These are phyloP conservation scores for Thuidium tamariscinum DNA, from an alignment of 225 moss, liverwort and hornwort species.

Conservation along the genomic window DNA sequence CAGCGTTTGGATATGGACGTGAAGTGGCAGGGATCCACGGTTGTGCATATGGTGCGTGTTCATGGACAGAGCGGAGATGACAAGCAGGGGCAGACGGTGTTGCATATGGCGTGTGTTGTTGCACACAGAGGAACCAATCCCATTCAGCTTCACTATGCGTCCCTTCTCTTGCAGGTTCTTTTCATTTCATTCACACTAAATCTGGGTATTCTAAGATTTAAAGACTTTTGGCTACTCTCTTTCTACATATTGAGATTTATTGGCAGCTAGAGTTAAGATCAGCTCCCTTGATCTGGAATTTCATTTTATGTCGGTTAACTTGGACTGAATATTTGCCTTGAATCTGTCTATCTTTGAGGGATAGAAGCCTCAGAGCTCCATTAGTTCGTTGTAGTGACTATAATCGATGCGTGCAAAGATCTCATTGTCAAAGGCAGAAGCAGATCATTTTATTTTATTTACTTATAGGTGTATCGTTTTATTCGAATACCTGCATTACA, in stretches of 20 bases:
- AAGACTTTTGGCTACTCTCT: background rate
- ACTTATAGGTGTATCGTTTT: background rate
- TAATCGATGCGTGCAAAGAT: background rate
- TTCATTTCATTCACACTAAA: background rate
- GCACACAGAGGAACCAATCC: constrained; percentile 68
- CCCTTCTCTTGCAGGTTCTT: constrained; percentile 79
- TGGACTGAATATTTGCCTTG: background rate
- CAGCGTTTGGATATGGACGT: constrained; percentile 97
- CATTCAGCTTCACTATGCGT: constrained; percentile 85
- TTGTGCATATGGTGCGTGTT: constrained; percentile 84
- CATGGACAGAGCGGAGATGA: constrained; percentile 59
- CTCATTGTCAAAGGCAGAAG: background rate
- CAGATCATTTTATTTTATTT: background rate
- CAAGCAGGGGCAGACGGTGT: constrained; percentile 59
- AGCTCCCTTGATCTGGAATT: background rate
- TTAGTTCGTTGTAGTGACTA: background rate
- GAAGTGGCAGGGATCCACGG: constrained; percentile 88
- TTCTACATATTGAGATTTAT: background rate
- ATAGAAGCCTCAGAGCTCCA: background rate
- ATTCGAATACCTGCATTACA: background rate
- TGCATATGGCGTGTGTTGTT: constrained; percentile 81
- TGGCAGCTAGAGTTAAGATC: background rate
- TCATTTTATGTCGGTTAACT: background rate
- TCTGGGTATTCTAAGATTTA: background rate
- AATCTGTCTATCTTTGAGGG: background rate